These are phyloP conservation scores for Lasiodiplodia hormozganensis DNA, from an alignment of 2,329 filamentous ascomycete genomes.

Conservation along the genomic window DNA sequence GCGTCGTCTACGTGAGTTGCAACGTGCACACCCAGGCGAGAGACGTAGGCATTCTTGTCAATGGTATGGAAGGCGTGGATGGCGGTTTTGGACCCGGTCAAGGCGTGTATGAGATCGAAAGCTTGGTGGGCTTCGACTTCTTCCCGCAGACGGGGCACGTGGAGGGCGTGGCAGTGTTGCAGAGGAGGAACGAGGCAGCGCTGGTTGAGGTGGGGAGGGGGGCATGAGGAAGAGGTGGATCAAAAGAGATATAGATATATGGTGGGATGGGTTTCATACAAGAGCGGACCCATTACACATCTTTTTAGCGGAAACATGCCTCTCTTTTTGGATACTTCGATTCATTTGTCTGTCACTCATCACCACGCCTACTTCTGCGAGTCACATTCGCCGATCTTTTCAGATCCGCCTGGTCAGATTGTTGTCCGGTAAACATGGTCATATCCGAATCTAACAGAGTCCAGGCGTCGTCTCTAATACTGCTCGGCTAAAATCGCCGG, in stretches of 20 bases:
- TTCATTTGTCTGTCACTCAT: background rate
- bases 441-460: background rate
- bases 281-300: background rate
- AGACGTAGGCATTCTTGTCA: constrained; percentile 86
- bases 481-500: no score
- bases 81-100: constrained; percentile 46
- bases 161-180: constrained; percentile 68
- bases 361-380: background rate
- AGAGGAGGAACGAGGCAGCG: constrained; percentile 41
- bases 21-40: constrained; percentile 98
- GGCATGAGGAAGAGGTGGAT: background rate
- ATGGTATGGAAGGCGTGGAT: constrained; percentile 62
- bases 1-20: constrained; percentile 94
- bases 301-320: background rate
- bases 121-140: constrained; percentile 91
- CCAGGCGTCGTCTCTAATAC: no score
- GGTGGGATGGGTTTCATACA: background rate
- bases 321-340: background rate
- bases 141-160: constrained; percentile 86
- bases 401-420: background rate
- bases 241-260: background rate
- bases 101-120: constrained; percentile 81
- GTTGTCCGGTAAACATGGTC: background rate
- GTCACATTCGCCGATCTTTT: background rate
- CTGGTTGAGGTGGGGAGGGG: background rate